These are phyloP conservation scores for bread wheat (Triticum aestivum) DNA, from an alignment of 176 grass and related monocot species.

Conservation along the genomic window DNA sequence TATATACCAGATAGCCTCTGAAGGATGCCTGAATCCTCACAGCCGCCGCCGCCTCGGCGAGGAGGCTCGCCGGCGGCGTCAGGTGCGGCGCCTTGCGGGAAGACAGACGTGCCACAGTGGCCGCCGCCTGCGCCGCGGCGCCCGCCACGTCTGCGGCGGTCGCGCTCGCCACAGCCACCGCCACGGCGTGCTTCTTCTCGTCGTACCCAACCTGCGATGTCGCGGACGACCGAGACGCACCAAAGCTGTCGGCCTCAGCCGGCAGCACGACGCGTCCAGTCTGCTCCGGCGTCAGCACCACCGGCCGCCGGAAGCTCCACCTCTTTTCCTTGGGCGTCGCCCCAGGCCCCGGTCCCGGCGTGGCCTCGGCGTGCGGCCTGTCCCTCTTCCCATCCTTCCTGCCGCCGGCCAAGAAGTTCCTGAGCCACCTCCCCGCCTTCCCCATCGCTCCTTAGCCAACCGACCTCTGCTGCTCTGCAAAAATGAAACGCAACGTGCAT, in stretches of 20 bases:
- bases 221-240: neutral
- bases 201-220: conserved; percentile 36
- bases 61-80: neutral
- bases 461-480: neutral
- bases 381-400: conserved; percentile 69
- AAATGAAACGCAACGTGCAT: neutral
- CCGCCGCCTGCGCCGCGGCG: conserved; percentile 63
- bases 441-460: conserved; percentile 46
- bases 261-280: neutral
- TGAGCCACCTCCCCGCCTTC: conserved; percentile 78
- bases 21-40: conserved; percentile 77
- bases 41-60: conserved; percentile 51
- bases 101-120: conserved; percentile 47
- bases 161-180: conserved; percentile 51
- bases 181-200: conserved; percentile 61
- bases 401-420: conserved; percentile 47
- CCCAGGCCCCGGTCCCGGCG: conserved; percentile 16
- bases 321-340: conserved; percentile 49
- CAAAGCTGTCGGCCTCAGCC: neutral
- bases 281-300: neutral
- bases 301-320: conserved; percentile 71
- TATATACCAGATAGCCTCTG: conserved; percentile 88
- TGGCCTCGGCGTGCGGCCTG: conserved; percentile 15
- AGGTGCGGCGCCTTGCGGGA: neutral
- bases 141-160: conserved; percentile 52